phyloP scores from a whole-genome alignment of 2,329 filamentous ascomycete genomes.

The Epichloe aotearoae region DNA sequence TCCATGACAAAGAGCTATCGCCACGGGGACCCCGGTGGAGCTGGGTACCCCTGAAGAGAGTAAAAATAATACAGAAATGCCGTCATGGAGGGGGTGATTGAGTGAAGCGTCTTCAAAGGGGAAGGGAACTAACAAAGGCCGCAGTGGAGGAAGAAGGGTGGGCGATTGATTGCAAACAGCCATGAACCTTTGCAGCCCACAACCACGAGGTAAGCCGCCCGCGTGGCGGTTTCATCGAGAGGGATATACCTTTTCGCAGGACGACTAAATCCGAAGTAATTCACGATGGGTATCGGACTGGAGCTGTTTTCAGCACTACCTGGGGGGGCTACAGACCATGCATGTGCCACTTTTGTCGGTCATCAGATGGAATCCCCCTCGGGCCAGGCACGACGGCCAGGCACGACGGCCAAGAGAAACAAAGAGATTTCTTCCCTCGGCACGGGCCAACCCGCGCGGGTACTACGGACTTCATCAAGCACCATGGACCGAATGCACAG shows the following conservation, averaged over 20 bases:
- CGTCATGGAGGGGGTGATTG: neutral
- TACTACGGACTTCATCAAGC: too few species aligned
- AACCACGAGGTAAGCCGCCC: neutral
- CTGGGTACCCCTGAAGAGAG: neutral
- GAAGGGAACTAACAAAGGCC: slow-evolving; percentile 2
- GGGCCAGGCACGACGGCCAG: neutral
- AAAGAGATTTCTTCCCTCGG: neutral
- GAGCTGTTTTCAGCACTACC: too few species aligned
- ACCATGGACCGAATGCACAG: too few species aligned
- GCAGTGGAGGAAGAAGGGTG: neutral
- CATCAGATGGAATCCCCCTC: too few species aligned
- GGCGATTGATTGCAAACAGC: neutral
- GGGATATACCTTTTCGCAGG: too few species aligned
- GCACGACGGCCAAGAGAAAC: neutral
- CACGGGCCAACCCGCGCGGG: neutral
- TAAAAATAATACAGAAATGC: neutral
- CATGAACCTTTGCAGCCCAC: neutral
- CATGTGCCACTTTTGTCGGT: too few species aligned
- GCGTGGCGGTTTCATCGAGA: neutral
- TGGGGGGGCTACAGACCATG: too few species aligned
- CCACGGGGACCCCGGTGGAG: neutral
- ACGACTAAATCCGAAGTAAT: too few species aligned
- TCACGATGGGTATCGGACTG: too few species aligned
- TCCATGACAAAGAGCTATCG: neutral
- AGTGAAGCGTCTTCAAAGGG: neutral